Evolutionary conservation across 345 rosid genomes (phyloP).

Genomic region (Populus euphratica): DNA sequence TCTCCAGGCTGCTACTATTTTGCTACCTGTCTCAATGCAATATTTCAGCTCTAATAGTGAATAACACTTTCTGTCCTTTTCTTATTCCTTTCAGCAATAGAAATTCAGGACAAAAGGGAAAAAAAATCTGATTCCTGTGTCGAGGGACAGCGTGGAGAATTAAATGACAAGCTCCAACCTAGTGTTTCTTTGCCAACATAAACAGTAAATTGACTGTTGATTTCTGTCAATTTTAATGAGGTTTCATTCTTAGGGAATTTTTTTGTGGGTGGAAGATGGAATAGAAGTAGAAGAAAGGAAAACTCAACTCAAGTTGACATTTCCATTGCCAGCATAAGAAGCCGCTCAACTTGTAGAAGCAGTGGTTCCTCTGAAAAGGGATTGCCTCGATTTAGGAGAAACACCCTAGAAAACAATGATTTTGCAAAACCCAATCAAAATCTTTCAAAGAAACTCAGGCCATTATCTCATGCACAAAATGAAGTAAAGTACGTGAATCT

Average conservation of each 20-base stretch:
- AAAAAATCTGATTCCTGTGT: background rate
- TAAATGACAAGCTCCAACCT: background rate
- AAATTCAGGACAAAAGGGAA: too few relatives aligned
- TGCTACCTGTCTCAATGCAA: background rate
- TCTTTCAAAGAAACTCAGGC: background rate
- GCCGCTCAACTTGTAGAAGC: background rate
- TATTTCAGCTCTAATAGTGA: background rate
- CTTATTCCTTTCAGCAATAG: background rate
- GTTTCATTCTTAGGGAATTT: background rate
- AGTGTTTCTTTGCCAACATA: background rate
- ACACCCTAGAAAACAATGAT: background rate
- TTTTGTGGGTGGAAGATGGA: background rate
- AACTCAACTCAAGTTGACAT: background rate
- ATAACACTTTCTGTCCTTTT: background rate
- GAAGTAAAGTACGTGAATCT: background rate
- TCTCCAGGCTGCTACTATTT: background rate
- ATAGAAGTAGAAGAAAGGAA: background rate
- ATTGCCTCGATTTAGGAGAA: background rate
- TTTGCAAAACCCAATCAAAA: background rate
- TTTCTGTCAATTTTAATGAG: background rate
- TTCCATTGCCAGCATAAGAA: background rate
- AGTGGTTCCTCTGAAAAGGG: background rate
- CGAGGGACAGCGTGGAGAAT: background rate
- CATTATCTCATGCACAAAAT: background rate
- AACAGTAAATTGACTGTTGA: background rate